These are phyloP conservation scores for Ascochyta pisi DNA, from an alignment of 2,329 filamentous ascomycete species.

Conservation along the genomic window DNA sequence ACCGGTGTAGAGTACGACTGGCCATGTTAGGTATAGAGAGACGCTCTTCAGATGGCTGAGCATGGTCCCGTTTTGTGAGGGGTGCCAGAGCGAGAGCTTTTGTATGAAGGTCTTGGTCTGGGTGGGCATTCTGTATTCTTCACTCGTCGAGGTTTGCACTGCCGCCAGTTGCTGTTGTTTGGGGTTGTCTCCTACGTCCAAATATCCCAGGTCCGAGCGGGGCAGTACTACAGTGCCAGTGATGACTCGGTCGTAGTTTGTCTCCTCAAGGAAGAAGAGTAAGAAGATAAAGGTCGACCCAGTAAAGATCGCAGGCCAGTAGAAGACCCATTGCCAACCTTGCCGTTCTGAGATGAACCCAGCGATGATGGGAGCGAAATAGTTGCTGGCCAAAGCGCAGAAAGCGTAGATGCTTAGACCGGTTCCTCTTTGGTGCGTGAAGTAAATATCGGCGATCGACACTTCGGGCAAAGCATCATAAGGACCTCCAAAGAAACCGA, in stretches of 20 bases:
- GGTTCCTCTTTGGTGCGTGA: slow-evolving; percentile 43
- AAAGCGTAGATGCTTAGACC: slow-evolving; percentile 45
- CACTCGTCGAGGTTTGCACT: slow-evolving; percentile 24
- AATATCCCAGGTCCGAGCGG: background rate
- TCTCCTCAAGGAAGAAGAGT: slow-evolving; percentile 68
- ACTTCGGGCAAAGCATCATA: slow-evolving; percentile 59
- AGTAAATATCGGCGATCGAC: slow-evolving; percentile 53
- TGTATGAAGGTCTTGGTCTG: slow-evolving; percentile 26
- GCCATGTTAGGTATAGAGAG: slow-evolving; percentile 44
- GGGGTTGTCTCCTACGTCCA: background rate
- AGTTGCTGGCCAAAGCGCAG: slow-evolving; percentile 44
- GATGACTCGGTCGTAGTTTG: slow-evolving; percentile 58
- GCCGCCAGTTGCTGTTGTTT: slow-evolving; percentile 6
- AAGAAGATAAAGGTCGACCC: slow-evolving; percentile 58
- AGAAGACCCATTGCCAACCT: slow-evolving; percentile 49
- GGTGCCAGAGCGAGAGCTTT: slow-evolving; percentile 35
- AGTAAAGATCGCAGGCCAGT: slow-evolving; percentile 63
- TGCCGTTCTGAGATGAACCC: slow-evolving; percentile 48
- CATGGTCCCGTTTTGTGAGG: slow-evolving; percentile 24
- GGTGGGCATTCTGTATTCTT: slow-evolving; percentile 3
- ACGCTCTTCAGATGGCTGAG: slow-evolving; percentile 30
- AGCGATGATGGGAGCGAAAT: slow-evolving; percentile 46
- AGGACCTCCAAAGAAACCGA: slow-evolving; percentile 57
- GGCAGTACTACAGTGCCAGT: slow-evolving; percentile 15
- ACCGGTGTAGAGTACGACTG: slow-evolving; percentile 39